phyloP scores from a whole-genome alignment of 768 basidiomycete genomes.

The Auriculariales sp. region DNA sequence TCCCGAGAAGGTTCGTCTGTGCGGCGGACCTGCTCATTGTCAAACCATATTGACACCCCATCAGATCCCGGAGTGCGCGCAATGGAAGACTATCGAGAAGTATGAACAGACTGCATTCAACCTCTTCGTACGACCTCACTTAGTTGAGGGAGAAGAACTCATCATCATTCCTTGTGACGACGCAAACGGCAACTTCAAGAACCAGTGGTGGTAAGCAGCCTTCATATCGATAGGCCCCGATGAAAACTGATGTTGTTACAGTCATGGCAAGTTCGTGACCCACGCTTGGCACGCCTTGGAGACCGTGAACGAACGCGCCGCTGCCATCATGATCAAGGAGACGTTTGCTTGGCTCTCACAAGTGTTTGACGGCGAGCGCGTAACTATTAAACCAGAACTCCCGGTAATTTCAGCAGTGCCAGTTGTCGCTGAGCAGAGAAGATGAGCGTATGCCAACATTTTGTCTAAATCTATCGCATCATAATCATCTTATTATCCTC shows the following conservation, averaged over 20 bases:
- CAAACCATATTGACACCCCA: neutral
- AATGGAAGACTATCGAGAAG: neutral
- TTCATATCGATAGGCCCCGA: neutral
- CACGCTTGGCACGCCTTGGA: neutral
- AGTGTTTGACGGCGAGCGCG: neutral
- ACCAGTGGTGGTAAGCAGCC: neutral
- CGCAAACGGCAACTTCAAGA: constrained; percentile 1
- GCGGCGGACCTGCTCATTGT: neutral
- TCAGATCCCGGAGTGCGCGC: neutral
- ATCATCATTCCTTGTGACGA: neutral
- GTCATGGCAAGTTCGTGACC: neutral
- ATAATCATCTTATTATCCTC: too few relatives aligned
- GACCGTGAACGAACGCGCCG: neutral
- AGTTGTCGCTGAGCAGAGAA: too few relatives aligned
- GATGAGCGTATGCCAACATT: too few relatives aligned
- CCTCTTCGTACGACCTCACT: neutral
- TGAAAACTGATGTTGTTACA: neutral
- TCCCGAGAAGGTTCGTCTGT: neutral
- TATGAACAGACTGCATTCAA: constrained; percentile 1
- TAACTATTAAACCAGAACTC: too few relatives aligned
- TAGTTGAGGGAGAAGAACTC: neutral
- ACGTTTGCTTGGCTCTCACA: neutral
- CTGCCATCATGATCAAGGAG: neutral
- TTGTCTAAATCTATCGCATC: too few relatives aligned
- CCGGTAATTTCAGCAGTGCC: too few relatives aligned